Percentiles rank a stretch among this genome's conserved stretches.
Conservation (phyloP, 2,329 filamentous ascomycete genomes). For the Colletotrichum karsti region DNA sequence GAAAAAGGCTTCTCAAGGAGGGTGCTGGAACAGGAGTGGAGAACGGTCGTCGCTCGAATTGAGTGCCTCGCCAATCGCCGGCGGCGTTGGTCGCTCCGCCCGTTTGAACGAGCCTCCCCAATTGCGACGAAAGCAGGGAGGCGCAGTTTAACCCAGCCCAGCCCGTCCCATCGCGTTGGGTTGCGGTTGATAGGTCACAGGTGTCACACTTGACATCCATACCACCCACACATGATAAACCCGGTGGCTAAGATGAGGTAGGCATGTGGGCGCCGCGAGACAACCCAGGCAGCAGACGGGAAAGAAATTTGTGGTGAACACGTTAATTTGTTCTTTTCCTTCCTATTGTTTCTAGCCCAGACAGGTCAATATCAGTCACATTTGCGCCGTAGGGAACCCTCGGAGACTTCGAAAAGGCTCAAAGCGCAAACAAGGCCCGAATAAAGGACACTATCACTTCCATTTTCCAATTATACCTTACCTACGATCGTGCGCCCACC, state of each 20-base stretch:
- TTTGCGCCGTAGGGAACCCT: not conserved
- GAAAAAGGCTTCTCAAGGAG: slow-evolving; percentile 15
- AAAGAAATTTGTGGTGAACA: not conserved
- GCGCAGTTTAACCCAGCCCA: slow-evolving; percentile 18
- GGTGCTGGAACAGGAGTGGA: slow-evolving; percentile 21
- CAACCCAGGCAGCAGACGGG: not conserved
- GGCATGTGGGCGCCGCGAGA: not conserved
- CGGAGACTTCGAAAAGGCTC: not conserved
- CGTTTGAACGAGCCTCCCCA: slow-evolving; percentile 16
- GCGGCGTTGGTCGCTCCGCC: slow-evolving; percentile 21
- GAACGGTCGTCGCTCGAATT: slow-evolving; percentile 1
- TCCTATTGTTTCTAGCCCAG: not conserved
- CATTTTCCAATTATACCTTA: slow-evolving; percentile 1
- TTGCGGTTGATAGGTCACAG: slow-evolving; percentile 2
- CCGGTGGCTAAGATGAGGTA: slow-evolving; percentile 15
- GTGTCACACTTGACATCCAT: slow-evolving; percentile 1
- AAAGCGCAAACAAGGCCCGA: not conserved
- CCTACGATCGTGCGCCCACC: slow-evolving; percentile 15
- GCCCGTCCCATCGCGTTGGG: slow-evolving; percentile 10
- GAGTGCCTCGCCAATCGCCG: slow-evolving; percentile 15
- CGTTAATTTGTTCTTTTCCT: slow-evolving; percentile 1
- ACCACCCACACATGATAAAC: not conserved
- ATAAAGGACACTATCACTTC: not conserved
- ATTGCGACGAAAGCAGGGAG: slow-evolving; percentile 23
- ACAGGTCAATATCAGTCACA: not conserved